Conservation (phyloP, 2,329 filamentous ascomycete genomes). For the Aspergillus sclerotialis region DNA sequence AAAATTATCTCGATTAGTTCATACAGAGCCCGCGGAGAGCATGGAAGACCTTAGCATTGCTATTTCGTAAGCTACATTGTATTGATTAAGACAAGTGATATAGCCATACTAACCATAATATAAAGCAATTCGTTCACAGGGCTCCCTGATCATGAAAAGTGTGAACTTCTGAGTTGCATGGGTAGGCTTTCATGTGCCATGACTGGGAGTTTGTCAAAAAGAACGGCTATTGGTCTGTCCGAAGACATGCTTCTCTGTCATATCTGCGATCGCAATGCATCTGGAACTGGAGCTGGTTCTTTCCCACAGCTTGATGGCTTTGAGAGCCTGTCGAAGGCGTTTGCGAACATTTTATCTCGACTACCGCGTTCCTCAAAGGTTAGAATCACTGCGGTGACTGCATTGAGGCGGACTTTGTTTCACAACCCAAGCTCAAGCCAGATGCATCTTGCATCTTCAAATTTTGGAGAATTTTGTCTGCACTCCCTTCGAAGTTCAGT, state of each 20-base stretch:
- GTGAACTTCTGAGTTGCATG: constrained; percentile 48
- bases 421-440: constrained; percentile 57
- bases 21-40: constrained; percentile 23
- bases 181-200: constrained; percentile 53
- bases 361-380: constrained; percentile 48
- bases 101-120: constrained; percentile 1
- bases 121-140: constrained; percentile 38
- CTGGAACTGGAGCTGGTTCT: constrained; percentile 8
- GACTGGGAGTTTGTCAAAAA: constrained; percentile 39
- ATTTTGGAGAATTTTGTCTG: constrained; percentile 72
- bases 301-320: constrained; percentile 14
- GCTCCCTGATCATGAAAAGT: constrained; percentile 46
- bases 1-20: constrained; percentile 27
- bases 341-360: constrained; percentile 35
- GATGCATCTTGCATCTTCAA: constrained; percentile 61
- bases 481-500: constrained; percentile 75
- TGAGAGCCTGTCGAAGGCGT: constrained; percentile 34
- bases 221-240: constrained; percentile 17
- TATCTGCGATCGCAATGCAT: constrained; percentile 29
- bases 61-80: constrained; percentile 44
- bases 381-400: constrained; percentile 64
- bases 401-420: constrained; percentile 60
- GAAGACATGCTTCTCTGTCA: constrained; percentile 24
- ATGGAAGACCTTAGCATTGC: constrained; percentile 36
- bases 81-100: not conserved